phyloP scores from a whole-genome alignment of 257 asterid genomes.

The Striga asiatica region DNA sequence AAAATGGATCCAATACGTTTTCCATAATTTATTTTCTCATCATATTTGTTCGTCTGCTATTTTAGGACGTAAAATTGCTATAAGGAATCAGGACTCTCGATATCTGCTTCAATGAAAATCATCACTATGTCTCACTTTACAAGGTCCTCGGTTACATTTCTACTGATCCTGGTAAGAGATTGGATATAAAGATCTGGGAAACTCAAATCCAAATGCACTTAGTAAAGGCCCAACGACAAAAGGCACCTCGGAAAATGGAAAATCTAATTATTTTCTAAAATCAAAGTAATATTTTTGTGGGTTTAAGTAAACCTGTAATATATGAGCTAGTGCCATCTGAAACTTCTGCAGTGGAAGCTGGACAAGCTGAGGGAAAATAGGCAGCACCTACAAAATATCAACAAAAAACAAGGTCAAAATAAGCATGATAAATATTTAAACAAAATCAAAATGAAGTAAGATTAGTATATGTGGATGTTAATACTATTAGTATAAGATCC shows the following conservation, averaged over 20 bases:
- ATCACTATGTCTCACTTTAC: conserved; percentile 1
- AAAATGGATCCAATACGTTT: not conserved
- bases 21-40: not conserved
- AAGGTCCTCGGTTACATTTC: not conserved
- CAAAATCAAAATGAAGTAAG: too few species aligned
- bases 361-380: conserved; percentile 82
- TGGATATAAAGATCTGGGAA: not conserved
- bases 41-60: not conserved
- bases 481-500: conserved; percentile 5
- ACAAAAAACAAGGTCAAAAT: not conserved
- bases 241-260: conserved; percentile 4
- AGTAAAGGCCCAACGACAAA: not conserved
- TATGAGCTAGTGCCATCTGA: conserved; percentile 93
- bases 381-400: conserved; percentile 47
- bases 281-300: conserved; percentile 8
- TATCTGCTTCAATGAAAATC: not conserved
- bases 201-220: not conserved
- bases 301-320: conserved; percentile 61
- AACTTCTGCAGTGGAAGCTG: conserved; percentile 85
- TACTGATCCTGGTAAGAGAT: not conserved
- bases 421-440: not conserved
- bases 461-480: too few species aligned
- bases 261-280: not conserved
- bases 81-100: not conserved
- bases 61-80: not conserved